These are phyloP conservation scores for Cornus kousa DNA, from an alignment of 148 eudicot species.

Conservation along the genomic window DNA sequence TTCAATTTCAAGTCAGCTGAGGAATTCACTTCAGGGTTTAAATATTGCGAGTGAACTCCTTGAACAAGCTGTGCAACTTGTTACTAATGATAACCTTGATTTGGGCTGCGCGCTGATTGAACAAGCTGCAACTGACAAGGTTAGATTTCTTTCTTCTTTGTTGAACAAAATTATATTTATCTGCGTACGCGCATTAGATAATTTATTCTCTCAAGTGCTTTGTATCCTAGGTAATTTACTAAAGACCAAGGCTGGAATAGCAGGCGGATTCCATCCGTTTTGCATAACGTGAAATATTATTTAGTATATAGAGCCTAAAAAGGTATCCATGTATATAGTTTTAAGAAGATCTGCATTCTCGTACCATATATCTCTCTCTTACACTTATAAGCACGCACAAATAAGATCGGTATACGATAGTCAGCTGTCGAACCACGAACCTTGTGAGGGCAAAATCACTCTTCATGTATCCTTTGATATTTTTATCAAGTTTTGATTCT, in stretches of 20 bases:
- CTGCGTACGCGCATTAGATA: background rate
- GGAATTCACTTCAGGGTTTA: slow-evolving; percentile 63
- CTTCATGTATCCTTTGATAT: background rate
- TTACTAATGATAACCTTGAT: slow-evolving; percentile 91
- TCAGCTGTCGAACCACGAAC: background rate
- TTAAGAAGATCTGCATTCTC: background rate
- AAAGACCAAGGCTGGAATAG: background rate
- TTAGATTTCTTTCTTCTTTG: slow-evolving; percentile 21
- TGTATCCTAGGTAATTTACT: background rate
- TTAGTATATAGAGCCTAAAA: background rate
- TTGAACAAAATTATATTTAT: background rate
- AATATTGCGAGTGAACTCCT: slow-evolving; percentile 51
- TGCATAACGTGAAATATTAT: background rate
- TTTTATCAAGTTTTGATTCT: too few species aligned
- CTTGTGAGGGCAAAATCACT: background rate
- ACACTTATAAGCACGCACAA: too few species aligned
- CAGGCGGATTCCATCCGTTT: background rate
- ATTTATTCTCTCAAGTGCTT: background rate
- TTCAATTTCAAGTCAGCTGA: slow-evolving; percentile 71
- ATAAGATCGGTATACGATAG: too few species aligned
- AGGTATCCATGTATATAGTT: background rate
- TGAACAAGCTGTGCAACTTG: slow-evolving; percentile 69
- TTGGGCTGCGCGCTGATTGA: slow-evolving; percentile 86
- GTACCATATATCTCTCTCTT: background rate
- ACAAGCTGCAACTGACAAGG: slow-evolving; percentile 95